These are phyloP conservation scores for Epithele typhae DNA, from an alignment of 768 basidiomycete genomes.

Conservation along the genomic window DNA sequence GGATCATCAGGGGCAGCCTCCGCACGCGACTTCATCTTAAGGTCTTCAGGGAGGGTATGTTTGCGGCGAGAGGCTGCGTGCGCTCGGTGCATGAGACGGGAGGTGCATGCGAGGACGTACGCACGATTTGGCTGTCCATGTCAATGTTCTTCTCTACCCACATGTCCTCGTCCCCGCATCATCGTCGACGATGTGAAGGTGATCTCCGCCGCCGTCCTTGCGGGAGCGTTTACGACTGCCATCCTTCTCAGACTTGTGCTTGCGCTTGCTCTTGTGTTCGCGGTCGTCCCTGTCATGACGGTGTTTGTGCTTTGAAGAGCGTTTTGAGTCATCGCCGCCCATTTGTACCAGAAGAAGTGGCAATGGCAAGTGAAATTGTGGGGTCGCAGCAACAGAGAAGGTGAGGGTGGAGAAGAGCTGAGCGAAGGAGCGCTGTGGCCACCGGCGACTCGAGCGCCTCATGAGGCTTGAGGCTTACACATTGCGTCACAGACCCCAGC, in stretches of 20 bases:
- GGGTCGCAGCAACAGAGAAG: too few relatives aligned
- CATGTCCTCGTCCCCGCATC: conserved; percentile 68
- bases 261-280: conserved; percentile 51
- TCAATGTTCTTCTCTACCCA: conserved; percentile 90
- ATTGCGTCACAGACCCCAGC: too few relatives aligned
- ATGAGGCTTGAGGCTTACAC: too few relatives aligned
- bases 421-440: too few relatives aligned
- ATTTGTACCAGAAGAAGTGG: too few relatives aligned
- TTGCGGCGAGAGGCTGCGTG: conserved; percentile 55
- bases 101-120: conserved; percentile 22
- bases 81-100: not conserved
- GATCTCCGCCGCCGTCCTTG: conserved; percentile 34
- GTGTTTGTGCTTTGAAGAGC: conserved; percentile 30
- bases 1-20: conserved; percentile 40
- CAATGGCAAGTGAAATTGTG: too few relatives aligned
- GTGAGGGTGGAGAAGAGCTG: too few relatives aligned
- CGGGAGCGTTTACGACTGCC: conserved; percentile 28
- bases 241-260: conserved; percentile 45
- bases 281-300: conserved; percentile 34
- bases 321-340: conserved; percentile 18
- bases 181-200: conserved; percentile 59
- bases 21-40: conserved; percentile 64
- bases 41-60: conserved; percentile 73
- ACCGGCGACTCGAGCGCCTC: too few relatives aligned
- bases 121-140: conserved; percentile 69